Evolutionary conservation across 495 filamentous ascomycete genomes (phyloP), one percentile per base, ranked within the genome.

Genomic region (Daldinia caldariorum): DNA sequence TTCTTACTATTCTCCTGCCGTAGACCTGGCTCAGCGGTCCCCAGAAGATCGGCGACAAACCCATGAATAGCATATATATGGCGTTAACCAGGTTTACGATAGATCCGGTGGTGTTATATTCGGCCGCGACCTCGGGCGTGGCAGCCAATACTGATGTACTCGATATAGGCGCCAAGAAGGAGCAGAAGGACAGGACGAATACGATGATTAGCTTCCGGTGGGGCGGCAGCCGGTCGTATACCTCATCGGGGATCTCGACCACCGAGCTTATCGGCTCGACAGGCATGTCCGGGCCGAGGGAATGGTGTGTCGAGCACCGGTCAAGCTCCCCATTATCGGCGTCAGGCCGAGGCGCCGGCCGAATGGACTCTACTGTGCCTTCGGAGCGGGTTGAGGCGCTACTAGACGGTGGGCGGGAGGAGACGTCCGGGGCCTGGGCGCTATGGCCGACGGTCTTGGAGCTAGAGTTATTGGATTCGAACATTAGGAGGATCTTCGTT

Each of bases 1-100:
- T 34, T 5, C 85, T 77, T 71, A 91, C 88, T 72, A 80, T 80
- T 75, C 86, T 81, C 63, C 89, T 79, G 14, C 89, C 89, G 67
- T 87, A 92, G 1, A 90, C 88, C 71, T 90, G 86, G 57, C 85
- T 88, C 68, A 92, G 74, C 4, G 90, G 89, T 0, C 90, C 89
- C 86, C 88, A 92, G 56, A 92, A 81, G 4, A 85, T 83, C 4
- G 90, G 87, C 45, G 85, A 84, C 1, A 93, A 56, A 0, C 89
- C 90, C 90, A 92, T 92, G 67, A 88, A 88, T 0, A 89, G 69
- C 79, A 92, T 79, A 67, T 91, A 92, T 22, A 91, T 64, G 2
- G 89, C 89, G 79, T 92, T 93, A 66, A 83, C 86, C 18, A 91
- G 77, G 69, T 91, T 89, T 74, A 93, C 85, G 45, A 92, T 84